Percentiles rank a stretch among this genome's conserved stretches.
Conservation (phyloP, 768 basidiomycete species). For the Gymnopilus junonius region DNA sequence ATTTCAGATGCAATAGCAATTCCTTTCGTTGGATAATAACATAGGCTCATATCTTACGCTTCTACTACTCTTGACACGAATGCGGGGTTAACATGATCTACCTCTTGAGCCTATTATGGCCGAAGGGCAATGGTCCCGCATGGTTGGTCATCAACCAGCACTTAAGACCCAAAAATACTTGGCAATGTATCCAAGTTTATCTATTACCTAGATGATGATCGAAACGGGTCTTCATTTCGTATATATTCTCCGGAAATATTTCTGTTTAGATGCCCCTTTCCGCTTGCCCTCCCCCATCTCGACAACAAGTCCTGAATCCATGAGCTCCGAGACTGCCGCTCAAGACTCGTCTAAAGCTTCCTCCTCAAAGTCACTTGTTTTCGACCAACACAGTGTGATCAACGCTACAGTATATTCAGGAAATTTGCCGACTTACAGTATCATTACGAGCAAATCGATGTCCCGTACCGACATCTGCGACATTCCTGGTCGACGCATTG, state of each 20-base stretch:
- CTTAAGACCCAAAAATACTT: not conserved
- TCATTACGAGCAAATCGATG: constrained; percentile 11
- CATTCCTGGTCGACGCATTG: constrained; percentile 4
- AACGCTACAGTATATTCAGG: constrained; percentile 1
- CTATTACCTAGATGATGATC: not conserved
- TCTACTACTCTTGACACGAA: too few relatives aligned
- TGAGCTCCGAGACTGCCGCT: not conserved
- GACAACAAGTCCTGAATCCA: not conserved
- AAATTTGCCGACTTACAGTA: constrained; percentile 2
- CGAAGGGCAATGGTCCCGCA: too few relatives aligned
- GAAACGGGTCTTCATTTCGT: not conserved
- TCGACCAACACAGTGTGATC: not conserved
- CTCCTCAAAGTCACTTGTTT: not conserved
- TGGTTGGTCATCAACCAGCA: not conserved
- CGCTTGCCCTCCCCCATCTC: not conserved
- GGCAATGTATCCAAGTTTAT: not conserved
- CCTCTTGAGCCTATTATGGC: too few relatives aligned
- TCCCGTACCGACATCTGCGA: constrained; percentile 13
- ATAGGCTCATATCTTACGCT: too few relatives aligned
- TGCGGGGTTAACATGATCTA: not conserved
- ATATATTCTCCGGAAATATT: not conserved
- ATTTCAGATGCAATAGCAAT: too few relatives aligned
- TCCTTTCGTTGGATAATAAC: too few relatives aligned
- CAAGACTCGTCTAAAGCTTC: not conserved
- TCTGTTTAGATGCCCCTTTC: not conserved